These are phyloP conservation scores for Dalbergia cochinchinensis DNA, from an alignment of 306 rosid genomes.

Conservation along the genomic window DNA sequence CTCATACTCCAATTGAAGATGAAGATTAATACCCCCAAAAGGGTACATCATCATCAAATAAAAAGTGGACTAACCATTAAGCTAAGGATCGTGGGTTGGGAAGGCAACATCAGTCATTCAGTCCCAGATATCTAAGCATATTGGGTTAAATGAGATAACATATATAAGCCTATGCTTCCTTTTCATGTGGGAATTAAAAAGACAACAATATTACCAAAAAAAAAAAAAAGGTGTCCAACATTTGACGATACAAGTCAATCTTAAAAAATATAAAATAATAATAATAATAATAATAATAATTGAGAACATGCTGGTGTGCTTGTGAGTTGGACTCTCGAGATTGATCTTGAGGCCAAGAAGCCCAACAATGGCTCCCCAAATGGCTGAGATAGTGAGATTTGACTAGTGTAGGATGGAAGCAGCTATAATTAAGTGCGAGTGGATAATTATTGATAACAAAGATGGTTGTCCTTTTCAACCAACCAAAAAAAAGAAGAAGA, in stretches of 20 bases:
- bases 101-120: neutral
- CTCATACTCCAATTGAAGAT: constrained; percentile 19
- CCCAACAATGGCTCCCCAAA: neutral
- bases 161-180: neutral
- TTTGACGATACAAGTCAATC: neutral
- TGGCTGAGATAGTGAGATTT: neutral
- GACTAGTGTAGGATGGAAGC: no score
- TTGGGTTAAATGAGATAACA: neutral
- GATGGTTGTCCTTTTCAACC: no score
- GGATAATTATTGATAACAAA: neutral
- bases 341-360: neutral
- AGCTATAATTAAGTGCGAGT: neutral
- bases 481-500: no score
- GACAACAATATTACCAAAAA: neutral
- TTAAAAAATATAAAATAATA: no score
- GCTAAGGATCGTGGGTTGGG: no score
- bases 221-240: neutral
- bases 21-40: no score
- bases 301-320: neutral
- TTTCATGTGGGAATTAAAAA: neutral
- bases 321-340: neutral
- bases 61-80: no score
- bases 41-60: no score
- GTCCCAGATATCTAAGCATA: no score
- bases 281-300: neutral